A percentile compares a stretch with the other conserved stretches of the same genome.
Evolutionary conservation across 2,329 filamentous ascomycete species (phyloP).

Genomic region (Myriosclerotinia curreyana): DNA sequence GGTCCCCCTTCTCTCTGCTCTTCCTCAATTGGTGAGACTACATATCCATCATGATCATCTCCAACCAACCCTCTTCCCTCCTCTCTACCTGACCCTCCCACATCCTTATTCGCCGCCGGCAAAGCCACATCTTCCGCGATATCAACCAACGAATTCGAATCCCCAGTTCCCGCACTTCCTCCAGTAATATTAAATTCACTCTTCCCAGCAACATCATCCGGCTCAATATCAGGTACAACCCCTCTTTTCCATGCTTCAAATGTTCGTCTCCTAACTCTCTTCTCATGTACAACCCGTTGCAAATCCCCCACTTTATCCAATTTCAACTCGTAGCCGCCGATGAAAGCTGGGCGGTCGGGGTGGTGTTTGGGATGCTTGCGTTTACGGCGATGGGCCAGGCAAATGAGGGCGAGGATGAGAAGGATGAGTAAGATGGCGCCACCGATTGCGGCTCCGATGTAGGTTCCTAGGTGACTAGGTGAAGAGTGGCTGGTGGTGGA

Average conservation of each 20-base stretch:
- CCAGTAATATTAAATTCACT: not conserved
- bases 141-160: not conserved
- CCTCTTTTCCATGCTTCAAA: slow-evolving; percentile 18
- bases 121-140: not conserved
- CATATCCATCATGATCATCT: not conserved
- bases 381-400: not conserved
- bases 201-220: not conserved
- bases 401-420: not conserved
- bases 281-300: slow-evolving; percentile 3
- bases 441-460: slow-evolving; percentile 3
- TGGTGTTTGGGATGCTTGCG: not conserved
- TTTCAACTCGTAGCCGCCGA: slow-evolving; percentile 17
- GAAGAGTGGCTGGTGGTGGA: not conserved
- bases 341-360: slow-evolving; percentile 13
- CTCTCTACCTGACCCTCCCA: not conserved
- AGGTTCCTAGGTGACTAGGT: not conserved
- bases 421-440: not conserved
- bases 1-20: too few species aligned
- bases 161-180: not conserved
- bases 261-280: not conserved
- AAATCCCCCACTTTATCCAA: slow-evolving; percentile 10
- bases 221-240: not conserved
- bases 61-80: not conserved
- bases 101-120: too few species aligned
- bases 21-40: slow-evolving; percentile 3